Evolutionary conservation across 1,284 basidiomycete genomes (phyloP).

Genomic region (Ustilago sp.): DNA sequence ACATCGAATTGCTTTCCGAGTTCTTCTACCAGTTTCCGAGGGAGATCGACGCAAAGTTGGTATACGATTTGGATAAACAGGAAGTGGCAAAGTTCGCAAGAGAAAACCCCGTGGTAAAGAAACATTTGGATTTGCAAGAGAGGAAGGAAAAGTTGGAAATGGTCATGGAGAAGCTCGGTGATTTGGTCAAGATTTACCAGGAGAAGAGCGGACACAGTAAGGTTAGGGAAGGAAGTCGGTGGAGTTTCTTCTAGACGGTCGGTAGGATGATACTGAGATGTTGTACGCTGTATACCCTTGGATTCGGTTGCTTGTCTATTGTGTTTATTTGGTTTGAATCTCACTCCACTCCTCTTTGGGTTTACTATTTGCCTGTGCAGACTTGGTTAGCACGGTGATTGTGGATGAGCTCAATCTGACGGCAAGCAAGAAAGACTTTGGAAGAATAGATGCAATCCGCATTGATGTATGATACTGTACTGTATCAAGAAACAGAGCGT

Average conservation of each 20-base stretch:
- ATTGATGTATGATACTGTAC: no score
- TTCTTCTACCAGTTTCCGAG: constrained; percentile 99
- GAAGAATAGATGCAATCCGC: no score
- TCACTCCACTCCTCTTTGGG: background rate
- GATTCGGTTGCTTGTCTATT: background rate
- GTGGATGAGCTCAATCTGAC: no score
- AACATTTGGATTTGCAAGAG: constrained; percentile 94
- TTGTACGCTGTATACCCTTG: constrained; percentile 18
- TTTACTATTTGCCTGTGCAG: background rate
- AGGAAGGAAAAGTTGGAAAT: constrained; percentile 88
- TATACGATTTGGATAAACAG: constrained; percentile 87
- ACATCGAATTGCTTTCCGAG: constrained; percentile 86
- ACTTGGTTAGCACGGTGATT: no score
- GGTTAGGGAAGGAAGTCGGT: constrained; percentile 29
- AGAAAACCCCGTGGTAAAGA: constrained; percentile 87
- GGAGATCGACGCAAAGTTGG: constrained; percentile 93
- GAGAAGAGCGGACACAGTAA: constrained; percentile 53
- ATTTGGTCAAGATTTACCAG: constrained; percentile 69
- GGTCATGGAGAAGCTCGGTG: constrained; percentile 69
- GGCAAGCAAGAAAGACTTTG: no score
- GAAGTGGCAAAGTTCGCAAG: constrained; percentile 90
- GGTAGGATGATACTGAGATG: background rate
- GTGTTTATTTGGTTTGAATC: background rate
- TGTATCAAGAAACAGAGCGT: no score
- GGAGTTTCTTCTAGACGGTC: constrained; percentile 59